A percentile compares a stretch with the other conserved stretches of the same genome.
Conservation (phyloP, 2,329 filamentous ascomycete species). For the Curvularia sp. region DNA sequence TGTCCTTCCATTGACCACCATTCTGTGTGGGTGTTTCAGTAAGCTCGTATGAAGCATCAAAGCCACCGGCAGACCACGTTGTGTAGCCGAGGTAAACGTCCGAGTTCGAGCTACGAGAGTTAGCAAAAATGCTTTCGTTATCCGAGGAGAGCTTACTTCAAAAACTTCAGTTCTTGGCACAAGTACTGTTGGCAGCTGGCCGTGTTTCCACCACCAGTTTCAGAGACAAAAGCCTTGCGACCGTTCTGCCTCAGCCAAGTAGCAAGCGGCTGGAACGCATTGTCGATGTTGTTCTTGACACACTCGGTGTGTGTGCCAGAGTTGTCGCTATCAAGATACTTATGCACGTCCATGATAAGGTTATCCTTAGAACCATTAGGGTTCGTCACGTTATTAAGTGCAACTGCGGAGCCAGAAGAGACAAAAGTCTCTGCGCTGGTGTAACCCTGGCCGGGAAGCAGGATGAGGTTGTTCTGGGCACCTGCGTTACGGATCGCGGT, state of each 20-base stretch:
- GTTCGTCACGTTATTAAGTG: constrained; percentile 64
- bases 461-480: constrained; percentile 66
- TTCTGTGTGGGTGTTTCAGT: neutral
- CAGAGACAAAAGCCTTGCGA: constrained; percentile 51
- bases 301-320: constrained; percentile 46
- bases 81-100: constrained; percentile 33
- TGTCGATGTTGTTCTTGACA: constrained; percentile 40
- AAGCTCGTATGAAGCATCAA: constrained; percentile 16
- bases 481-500: constrained; percentile 70
- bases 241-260: constrained; percentile 49
- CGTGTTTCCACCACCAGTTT: constrained; percentile 53
- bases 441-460: constrained; percentile 69
- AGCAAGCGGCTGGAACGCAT: constrained; percentile 46
- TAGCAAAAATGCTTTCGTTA: no score
- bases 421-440: constrained; percentile 47
- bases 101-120: neutral
- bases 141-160: constrained; percentile 34
- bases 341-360: constrained; percentile 58
- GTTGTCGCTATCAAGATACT: constrained; percentile 53
- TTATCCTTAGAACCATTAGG: constrained; percentile 63
- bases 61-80: constrained; percentile 41
- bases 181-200: constrained; percentile 43
- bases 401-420: constrained; percentile 48
- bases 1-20: neutral
- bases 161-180: constrained; percentile 45